phyloP scores from a whole-genome alignment of 306 rosid genomes.

The Chamaecrista fasciculata region DNA sequence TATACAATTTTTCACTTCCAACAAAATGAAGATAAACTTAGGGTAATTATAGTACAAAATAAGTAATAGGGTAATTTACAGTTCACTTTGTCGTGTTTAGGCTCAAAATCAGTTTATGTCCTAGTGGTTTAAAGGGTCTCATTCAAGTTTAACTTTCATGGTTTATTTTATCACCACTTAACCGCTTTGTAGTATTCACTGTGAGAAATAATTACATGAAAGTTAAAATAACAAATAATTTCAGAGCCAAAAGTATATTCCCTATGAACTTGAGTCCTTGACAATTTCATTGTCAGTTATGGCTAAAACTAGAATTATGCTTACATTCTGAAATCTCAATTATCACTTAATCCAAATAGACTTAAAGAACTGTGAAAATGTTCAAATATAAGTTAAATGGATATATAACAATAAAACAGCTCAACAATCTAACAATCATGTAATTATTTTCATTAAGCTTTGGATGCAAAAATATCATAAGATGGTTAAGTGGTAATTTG shows the following conservation, averaged over 20 bases:
- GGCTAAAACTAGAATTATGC: not conserved
- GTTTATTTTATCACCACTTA: not conserved
- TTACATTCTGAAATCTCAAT: not conserved
- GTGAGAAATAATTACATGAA: not conserved
- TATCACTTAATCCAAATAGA: not conserved
- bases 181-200: not conserved
- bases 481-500: not conserved
- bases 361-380: no score
- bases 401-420: not conserved
- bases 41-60: constrained; percentile 15
- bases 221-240: not conserved
- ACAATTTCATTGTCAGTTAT: not conserved
- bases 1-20: constrained; percentile 4
- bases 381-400: no score
- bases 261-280: not conserved
- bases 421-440: not conserved
- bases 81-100: not conserved
- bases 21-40: not conserved
- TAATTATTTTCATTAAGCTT: not conserved
- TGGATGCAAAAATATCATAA: not conserved
- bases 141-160: not conserved
- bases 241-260: not conserved
- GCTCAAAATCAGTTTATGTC: not conserved
- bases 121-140: not conserved
- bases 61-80: not conserved